Conservation (phyloP, 345 rosid species). For the Mangifera indica region DNA sequence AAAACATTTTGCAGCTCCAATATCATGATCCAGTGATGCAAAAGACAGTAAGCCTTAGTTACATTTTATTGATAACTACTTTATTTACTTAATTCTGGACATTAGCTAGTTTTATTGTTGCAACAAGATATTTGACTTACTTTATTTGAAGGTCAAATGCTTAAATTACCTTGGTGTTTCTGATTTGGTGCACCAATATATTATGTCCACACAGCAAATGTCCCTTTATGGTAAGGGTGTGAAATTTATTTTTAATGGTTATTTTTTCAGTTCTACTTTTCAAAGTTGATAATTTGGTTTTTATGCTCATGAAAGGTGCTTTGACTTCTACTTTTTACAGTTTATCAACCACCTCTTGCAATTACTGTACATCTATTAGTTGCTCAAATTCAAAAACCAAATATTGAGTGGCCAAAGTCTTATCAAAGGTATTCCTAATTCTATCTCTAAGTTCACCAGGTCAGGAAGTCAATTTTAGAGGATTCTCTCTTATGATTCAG, state of each 20-base stretch:
- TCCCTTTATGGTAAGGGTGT: constrained; percentile 55
- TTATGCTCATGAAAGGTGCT: neutral
- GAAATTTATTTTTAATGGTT: neutral
- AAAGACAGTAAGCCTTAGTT: constrained; percentile 65
- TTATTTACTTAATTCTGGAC: constrained; percentile 20
- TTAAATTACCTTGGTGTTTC: constrained; percentile 68
- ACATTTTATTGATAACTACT: constrained; percentile 13
- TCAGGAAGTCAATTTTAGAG: constrained; percentile 10
- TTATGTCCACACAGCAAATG: constrained; percentile 77
- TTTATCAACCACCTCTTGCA: constrained; percentile 66
- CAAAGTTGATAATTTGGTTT: constrained; percentile 8
- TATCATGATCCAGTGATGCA: constrained; percentile 96
- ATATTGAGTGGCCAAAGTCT: constrained; percentile 92
- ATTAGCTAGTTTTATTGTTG: constrained; percentile 17
- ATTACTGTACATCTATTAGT: constrained; percentile 60
- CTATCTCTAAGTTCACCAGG: constrained; percentile 15
- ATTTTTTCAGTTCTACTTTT: neutral
- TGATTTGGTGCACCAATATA: constrained; percentile 64
- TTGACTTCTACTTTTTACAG: constrained; percentile 37
- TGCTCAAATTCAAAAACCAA: constrained; percentile 79
- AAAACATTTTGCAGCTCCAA: constrained; percentile 78
- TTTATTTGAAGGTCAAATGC: constrained; percentile 62
- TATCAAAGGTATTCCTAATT: constrained; percentile 56
- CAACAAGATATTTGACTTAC: constrained; percentile 23
- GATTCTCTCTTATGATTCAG: constrained; percentile 18